A percentile compares a stretch with the other conserved stretches of the same genome.
Conservation (phyloP, 2,329 filamentous ascomycete species). For the Tricladium varicosporioides region DNA sequence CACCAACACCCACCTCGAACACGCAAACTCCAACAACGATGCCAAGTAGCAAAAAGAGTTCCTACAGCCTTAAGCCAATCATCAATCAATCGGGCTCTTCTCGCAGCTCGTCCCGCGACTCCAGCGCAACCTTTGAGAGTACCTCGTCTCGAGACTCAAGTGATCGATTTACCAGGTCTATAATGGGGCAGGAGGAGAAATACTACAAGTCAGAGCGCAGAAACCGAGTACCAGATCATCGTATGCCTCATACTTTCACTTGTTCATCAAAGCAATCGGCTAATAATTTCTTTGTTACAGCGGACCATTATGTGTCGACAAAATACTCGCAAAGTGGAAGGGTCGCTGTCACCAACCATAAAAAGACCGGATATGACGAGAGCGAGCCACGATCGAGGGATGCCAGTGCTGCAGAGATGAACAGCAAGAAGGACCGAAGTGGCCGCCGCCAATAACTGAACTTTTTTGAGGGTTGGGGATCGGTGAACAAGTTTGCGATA, state of each 20-base stretch:
- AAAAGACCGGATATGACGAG: constrained; percentile 4
- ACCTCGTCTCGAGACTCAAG: constrained; percentile 6
- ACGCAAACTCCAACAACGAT: background rate
- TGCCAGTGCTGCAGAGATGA: constrained; percentile 4
- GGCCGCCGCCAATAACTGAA: no score
- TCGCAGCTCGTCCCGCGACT: constrained; percentile 8
- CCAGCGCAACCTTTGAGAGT: constrained; percentile 1
- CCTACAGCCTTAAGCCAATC: background rate
- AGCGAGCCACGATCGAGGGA: constrained; percentile 10
- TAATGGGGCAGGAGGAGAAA: constrained; percentile 7
- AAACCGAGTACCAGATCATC: constrained; percentile 22
- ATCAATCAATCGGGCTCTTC: background rate
- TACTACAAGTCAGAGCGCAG: background rate
- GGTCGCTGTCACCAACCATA: constrained; percentile 13
- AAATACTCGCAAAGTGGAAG: constrained; percentile 6
- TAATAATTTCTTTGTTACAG: constrained; percentile 7
- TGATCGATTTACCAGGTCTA: constrained; percentile 9
- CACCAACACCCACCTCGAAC: background rate
- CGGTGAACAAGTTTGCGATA: background rate
- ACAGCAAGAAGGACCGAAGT: background rate
- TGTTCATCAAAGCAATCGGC: background rate
- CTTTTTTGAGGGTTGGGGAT: background rate
- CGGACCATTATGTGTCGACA: constrained; percentile 7
- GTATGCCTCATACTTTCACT: constrained; percentile 11
- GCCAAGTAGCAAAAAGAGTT: background rate